A percentile compares a stretch with the other conserved stretches of the same genome.
phyloP scores from a whole-genome alignment of 371 early-diverging fungal species.

The Blyttiomyces sp. region DNA sequence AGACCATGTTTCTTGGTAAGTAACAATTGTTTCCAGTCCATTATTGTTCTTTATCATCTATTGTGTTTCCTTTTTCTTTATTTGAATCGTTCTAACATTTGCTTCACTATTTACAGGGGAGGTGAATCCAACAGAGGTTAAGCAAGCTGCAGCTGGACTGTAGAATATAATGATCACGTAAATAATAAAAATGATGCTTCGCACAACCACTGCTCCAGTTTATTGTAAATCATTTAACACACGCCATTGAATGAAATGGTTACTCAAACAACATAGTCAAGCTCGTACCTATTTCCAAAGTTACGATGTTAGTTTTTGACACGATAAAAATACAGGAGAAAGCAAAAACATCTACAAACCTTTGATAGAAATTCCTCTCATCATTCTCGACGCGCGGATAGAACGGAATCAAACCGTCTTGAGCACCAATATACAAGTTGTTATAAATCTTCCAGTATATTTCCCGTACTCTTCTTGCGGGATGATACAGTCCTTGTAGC shows the following conservation, averaged over 20 bases:
- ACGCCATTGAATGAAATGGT: background rate
- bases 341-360: too few relatives aligned
- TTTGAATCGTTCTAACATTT: background rate
- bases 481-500: conserved; percentile 95
- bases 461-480: conserved; percentile 92
- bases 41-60: background rate
- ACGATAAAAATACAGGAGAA: background rate
- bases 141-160: background rate
- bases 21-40: conserved; percentile 43
- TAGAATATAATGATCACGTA: too few relatives aligned
- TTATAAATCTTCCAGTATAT: conserved; percentile 98
- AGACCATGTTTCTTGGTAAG: conserved; percentile 84
- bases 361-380: conserved; percentile 52
- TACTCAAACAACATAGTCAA: conserved; percentile 6
- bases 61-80: background rate
- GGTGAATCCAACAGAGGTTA: conserved; percentile 17
- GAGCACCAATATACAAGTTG: conserved; percentile 86
- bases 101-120: conserved; percentile 9
- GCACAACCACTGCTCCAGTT: too few relatives aligned
- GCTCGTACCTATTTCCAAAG: conserved; percentile 5
- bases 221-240: background rate
- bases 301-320: background rate
- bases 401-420: conserved; percentile 86
- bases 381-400: conserved; percentile 89
- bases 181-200: too few relatives aligned